Evolutionary conservation across 257 asterid species (phyloP).

Genomic region (Hygrophila difformis): DNA sequence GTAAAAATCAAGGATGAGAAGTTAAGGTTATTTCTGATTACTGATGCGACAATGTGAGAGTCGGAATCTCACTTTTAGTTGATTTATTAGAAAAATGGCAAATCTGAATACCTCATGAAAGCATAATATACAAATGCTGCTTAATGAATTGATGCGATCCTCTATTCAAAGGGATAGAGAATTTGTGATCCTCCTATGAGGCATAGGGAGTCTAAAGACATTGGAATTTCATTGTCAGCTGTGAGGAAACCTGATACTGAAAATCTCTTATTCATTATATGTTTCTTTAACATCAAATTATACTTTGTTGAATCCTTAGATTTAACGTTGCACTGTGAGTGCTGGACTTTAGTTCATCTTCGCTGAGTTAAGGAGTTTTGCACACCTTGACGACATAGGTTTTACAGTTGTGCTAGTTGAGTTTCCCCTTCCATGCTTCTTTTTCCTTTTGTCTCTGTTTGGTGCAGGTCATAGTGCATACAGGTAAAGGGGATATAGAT

Average conservation of each 20-base stretch:
- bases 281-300: neutral
- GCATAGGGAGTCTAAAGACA: too few relatives aligned
- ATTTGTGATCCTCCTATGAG: too few relatives aligned
- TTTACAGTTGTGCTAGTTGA: neutral
- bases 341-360: neutral
- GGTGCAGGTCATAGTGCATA: neutral
- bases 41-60: too few relatives aligned
- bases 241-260: too few relatives aligned
- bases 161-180: too few relatives aligned
- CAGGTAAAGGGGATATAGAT: neutral
- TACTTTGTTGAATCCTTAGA: neutral
- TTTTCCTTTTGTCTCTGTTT: neutral
- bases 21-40: too few relatives aligned
- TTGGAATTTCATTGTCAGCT: too few relatives aligned
- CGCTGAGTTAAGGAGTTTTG: neutral
- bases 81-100: too few relatives aligned
- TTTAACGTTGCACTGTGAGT: slow-evolving; percentile 1
- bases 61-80: too few relatives aligned
- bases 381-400: neutral
- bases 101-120: too few relatives aligned
- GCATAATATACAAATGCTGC: too few relatives aligned
- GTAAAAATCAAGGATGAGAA: too few relatives aligned
- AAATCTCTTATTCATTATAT: neutral
- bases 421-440: neutral
- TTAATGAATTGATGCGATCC: neutral